Base-by-base conservation (phyloP, 495 filamentous ascomycete genomes). In the Ascodesmis nigricans region DNA sequence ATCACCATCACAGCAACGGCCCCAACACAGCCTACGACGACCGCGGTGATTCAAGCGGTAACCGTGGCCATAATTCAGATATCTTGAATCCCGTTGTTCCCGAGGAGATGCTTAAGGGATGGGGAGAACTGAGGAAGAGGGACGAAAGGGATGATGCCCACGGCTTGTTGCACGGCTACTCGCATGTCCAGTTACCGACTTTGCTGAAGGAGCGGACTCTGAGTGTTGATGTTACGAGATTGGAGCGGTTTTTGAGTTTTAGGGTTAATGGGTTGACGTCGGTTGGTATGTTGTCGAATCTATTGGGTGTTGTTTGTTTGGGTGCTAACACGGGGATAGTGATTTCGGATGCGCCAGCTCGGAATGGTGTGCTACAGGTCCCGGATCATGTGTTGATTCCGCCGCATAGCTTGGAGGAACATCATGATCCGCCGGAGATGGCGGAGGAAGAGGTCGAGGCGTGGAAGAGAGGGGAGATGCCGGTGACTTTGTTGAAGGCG, bases 351-450 rank as follows among this genome's bases (percentile, higher is more conserved):
- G 72, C 64, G 5, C 45, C 80, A 27, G 73, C 70, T 1, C 58
- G 50, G 19, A 73, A 90, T 55, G 81, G 82, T 22, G 74, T 78
- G 20, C 58, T 84, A 20, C 81, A 91, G 41, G 69, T 79, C 25
- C 55, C 83, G 5, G 56, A 60, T 27, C 58, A 59, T 29, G 69
- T 91, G 1, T 51, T 91, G 36, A 67, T 91, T 46, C 81, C 81
- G 44, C 78, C 78, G 51, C 36, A 42, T 26, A 45, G 28, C 5
- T 29, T 38, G 17, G 18, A 17, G 23, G 42, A 36, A 10, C 38
- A 43, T n/a, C 31, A n/a, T 8, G 64, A 62, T 27, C 43, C 60
- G 18, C 57, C 52, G 22, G 46, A 52, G 11, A 13, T 11, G 3
- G 31, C 28, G 4, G 40, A 47, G 25, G 47, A 54, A 13, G 59